Conservation (phyloP, 441 rosid species). For the Hura crepitans region DNA sequence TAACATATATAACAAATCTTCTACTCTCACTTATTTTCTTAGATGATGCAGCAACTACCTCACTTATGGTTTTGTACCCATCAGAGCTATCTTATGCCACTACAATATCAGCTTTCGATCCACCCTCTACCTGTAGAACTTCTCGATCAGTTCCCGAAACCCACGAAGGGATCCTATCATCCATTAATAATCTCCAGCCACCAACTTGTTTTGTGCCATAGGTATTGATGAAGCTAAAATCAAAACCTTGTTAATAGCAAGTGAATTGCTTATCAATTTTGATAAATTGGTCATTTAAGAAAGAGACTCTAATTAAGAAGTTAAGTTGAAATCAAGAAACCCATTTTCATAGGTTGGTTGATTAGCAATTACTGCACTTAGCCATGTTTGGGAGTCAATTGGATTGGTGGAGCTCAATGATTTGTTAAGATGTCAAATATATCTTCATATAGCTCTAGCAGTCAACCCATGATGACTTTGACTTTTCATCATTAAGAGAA, state of each 20-base stretch:
- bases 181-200: slow-evolving; percentile 37
- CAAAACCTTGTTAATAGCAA: slow-evolving; percentile 49
- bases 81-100: slow-evolving; percentile 83
- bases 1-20: slow-evolving; percentile 65
- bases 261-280: slow-evolving; percentile 64
- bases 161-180: slow-evolving; percentile 51
- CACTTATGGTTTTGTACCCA: slow-evolving; percentile 53
- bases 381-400: slow-evolving; percentile 65
- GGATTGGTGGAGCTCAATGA: slow-evolving; percentile 42
- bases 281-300: slow-evolving; percentile 43
- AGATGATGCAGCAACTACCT: slow-evolving; percentile 53
- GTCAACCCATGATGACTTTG: slow-evolving; percentile 58
- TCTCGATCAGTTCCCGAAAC: slow-evolving; percentile 45
- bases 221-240: slow-evolving; percentile 17
- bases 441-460: slow-evolving; percentile 68
- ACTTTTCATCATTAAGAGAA: slow-evolving; percentile 37
- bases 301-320: slow-evolving; percentile 36
- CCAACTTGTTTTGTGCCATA: slow-evolving; percentile 15
- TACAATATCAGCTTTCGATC: slow-evolving; percentile 38
- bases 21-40: slow-evolving; percentile 36
- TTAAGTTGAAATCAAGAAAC: slow-evolving; percentile 51
- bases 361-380: slow-evolving; percentile 73
- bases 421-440: slow-evolving; percentile 44
- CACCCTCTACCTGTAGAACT: slow-evolving; percentile 37
- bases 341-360: slow-evolving; percentile 82